These are phyloP conservation scores for Aspergillus flavus DNA, from an alignment of 2,329 filamentous ascomycete species.

Conservation along the genomic window DNA sequence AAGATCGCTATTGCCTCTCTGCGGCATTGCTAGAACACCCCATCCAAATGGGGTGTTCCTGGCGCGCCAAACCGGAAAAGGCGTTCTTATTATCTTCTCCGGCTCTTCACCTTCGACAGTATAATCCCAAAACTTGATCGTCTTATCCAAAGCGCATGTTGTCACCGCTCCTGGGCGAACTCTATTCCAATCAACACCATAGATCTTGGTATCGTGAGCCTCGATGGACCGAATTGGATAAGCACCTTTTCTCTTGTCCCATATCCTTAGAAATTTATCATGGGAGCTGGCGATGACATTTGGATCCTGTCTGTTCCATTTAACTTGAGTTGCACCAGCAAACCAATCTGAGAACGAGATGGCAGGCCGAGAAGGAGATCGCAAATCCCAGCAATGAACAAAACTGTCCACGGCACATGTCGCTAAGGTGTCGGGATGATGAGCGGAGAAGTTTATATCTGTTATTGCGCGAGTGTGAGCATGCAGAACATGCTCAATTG, in stretches of 20 bases:
- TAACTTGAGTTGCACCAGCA: constrained; percentile 90
- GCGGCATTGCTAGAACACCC: constrained; percentile 87
- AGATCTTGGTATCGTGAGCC: constrained; percentile 90
- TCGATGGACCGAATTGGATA: constrained; percentile 80
- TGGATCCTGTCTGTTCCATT: constrained; percentile 87
- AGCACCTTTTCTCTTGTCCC: constrained; percentile 82
- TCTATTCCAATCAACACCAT: constrained; percentile 93
- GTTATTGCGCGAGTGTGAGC: constrained; percentile 88
- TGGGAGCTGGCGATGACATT: constrained; percentile 88
- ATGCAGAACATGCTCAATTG: constrained; percentile 85
- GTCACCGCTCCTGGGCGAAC: constrained; percentile 71
- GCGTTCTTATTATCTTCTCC: constrained; percentile 76
- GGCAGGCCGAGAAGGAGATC: constrained; percentile 70
- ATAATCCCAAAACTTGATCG: constrained; percentile 93
- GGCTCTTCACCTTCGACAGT: constrained; percentile 63
- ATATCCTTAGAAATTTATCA: constrained; percentile 83
- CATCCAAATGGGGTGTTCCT: constrained; percentile 87
- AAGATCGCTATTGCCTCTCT: constrained; percentile 80
- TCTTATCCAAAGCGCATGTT: constrained; percentile 88
- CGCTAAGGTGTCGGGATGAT: constrained; percentile 84
- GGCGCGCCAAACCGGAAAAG: constrained; percentile 88
- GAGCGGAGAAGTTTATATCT: constrained; percentile 93
- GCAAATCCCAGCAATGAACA: constrained; percentile 89
- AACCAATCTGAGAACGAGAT: constrained; percentile 91
- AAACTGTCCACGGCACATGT: constrained; percentile 93